phyloP scores from a whole-genome alignment of 129 eudicot species.

The Tagetes erecta region DNA sequence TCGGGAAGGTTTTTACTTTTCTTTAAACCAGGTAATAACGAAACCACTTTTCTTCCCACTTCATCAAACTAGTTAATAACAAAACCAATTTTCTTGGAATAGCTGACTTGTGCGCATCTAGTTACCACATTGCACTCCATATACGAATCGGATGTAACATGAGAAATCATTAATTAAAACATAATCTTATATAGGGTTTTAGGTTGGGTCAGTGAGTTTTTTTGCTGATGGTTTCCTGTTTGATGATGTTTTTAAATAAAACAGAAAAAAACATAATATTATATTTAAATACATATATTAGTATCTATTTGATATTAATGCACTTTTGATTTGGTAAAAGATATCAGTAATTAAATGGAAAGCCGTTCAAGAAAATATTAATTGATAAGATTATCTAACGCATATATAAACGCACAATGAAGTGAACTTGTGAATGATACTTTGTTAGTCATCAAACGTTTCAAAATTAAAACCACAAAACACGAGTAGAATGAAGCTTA shows the following conservation, averaged over 20 bases:
- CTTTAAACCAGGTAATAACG: no score
- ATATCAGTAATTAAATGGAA: neutral
- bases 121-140: neutral
- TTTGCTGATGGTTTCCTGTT: no score
- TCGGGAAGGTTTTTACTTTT: no score
- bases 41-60: no score
- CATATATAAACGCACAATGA: neutral
- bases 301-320: neutral
- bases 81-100: no score
- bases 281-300: neutral
- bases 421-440: neutral
- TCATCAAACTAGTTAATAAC: no score
- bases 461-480: neutral
- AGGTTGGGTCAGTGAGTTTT: no score
- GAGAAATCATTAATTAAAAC: neutral
- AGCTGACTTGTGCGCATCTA: no score
- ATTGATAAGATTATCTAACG: neutral
- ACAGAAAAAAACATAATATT: neutral
- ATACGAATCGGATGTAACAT: neutral
- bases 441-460: neutral
- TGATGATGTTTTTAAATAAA: no score
- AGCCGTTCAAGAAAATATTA: neutral
- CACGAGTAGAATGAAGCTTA: neutral
- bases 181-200: neutral
- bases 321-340: neutral